Conservation (phyloP, 257 asterid genomes). For the Solanum chiquidenum region DNA sequence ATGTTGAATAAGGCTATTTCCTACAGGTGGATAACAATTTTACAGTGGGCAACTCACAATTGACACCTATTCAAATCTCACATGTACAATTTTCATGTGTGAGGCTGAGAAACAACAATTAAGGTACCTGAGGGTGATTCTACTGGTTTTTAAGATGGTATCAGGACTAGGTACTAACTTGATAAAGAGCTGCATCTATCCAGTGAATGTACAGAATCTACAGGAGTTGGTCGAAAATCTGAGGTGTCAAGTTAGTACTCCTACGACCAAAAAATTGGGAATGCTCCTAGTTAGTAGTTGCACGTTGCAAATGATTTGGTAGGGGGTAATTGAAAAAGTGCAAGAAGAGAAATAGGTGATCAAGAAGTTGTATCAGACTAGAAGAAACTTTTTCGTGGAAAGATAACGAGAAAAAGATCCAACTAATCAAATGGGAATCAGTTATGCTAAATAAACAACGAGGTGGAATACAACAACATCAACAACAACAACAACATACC, state of each 20-base stretch:
- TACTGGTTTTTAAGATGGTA: neutral
- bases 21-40: neutral
- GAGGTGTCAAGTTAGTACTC: neutral
- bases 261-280: neutral
- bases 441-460: neutral
- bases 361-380: neutral
- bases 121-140: neutral
- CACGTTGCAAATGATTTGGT: neutral
- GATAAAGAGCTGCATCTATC: neutral
- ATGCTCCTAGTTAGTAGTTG: neutral
- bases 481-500: neutral
- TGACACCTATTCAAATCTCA: neutral
- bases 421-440: neutral
- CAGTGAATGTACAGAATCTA: neutral
- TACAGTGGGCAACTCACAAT: neutral
- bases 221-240: neutral
- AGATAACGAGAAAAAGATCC: neutral
- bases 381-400: neutral
- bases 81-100: neutral
- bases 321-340: neutral
- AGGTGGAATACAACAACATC: neutral
- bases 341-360: neutral
- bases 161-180: neutral
- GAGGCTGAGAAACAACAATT: neutral
- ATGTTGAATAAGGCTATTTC: neutral